Conservation (phyloP, 768 basidiomycete species). For the Pulveroboletus sp. region DNA sequence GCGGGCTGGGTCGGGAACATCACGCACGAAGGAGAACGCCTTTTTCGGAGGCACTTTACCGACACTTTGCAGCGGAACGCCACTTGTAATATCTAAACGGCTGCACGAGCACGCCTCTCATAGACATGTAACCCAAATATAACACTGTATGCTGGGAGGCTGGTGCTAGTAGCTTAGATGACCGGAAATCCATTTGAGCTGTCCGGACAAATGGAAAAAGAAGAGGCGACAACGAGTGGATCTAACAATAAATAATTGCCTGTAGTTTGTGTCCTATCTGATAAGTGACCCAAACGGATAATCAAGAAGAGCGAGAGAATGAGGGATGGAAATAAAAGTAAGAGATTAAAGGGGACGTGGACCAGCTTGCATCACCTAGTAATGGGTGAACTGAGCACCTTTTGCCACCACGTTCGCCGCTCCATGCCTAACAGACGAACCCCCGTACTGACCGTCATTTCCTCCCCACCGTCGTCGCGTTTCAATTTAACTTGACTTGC, state of each 20-base stretch:
- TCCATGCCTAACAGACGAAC: conserved; percentile 7
- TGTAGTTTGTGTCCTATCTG: neutral
- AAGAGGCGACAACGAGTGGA: neutral
- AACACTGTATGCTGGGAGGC: too few relatives aligned
- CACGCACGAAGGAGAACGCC: too few relatives aligned
- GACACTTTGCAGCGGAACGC: too few relatives aligned
- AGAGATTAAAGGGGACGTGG: neutral
- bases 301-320: neutral
- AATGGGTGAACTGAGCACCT: conserved; percentile 22
- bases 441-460: neutral
- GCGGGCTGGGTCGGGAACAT: conserved; percentile 23
- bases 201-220: too few relatives aligned
- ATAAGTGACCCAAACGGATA: neutral
- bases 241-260: neutral
- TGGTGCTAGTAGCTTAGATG: too few relatives aligned
- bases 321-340: neutral
- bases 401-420: conserved; percentile 30
- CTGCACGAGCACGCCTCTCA: too few relatives aligned
- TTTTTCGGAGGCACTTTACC: too few relatives aligned
- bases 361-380: conserved; percentile 1
- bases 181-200: too few relatives aligned
- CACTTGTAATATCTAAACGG: too few relatives aligned
- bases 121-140: too few relatives aligned
- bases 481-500: conserved; percentile 6
- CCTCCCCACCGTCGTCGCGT: neutral